A percentile compares a stretch with the other conserved stretches of the same genome.
Conservation (phyloP, 2,329 filamentous ascomycete genomes). For the Colletotrichum horii region DNA sequence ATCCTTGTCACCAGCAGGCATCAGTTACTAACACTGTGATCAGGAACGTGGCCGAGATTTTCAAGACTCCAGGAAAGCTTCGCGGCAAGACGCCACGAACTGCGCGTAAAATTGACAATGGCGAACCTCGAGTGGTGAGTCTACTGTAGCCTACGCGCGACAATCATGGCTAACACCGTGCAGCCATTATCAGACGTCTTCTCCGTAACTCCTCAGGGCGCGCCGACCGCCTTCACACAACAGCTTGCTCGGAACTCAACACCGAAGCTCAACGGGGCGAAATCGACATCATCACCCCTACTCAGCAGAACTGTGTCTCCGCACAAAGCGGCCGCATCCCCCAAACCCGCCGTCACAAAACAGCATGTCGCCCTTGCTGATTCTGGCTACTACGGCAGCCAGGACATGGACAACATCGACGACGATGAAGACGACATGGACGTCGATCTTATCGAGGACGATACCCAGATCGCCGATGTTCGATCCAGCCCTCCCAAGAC, state of each 20-base stretch:
- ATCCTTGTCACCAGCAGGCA: not conserved
- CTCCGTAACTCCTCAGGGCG: slow-evolving; percentile 59
- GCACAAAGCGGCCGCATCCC: slow-evolving; percentile 34
- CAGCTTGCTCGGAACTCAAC: slow-evolving; percentile 55
- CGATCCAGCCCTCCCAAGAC: slow-evolving; percentile 16
- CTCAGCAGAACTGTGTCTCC: slow-evolving; percentile 38
- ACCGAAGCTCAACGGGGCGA: slow-evolving; percentile 64
- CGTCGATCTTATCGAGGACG: slow-evolving; percentile 33
- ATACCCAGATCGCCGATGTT: slow-evolving; percentile 21
- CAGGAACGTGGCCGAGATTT: slow-evolving; percentile 92
- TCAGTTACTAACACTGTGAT: not conserved
- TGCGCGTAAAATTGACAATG: slow-evolving; percentile 61
- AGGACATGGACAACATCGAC: slow-evolving; percentile 32
- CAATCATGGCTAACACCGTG: slow-evolving; percentile 28
- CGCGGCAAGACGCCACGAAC: slow-evolving; percentile 83
- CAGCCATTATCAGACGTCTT: slow-evolving; percentile 67
- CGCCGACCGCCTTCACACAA: slow-evolving; percentile 59
- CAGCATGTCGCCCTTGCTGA: slow-evolving; percentile 53
- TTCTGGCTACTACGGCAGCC: slow-evolving; percentile 76
- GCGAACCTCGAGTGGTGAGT: slow-evolving; percentile 69
- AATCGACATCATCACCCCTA: slow-evolving; percentile 40
- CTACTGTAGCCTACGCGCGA: slow-evolving; percentile 11
- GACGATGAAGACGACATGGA: slow-evolving; percentile 38
- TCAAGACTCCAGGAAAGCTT: slow-evolving; percentile 89
- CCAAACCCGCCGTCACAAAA: slow-evolving; percentile 34